Base-by-base conservation (phyloP, 805 yeast species). In the Wickerhamiella sorbophila region DNA sequence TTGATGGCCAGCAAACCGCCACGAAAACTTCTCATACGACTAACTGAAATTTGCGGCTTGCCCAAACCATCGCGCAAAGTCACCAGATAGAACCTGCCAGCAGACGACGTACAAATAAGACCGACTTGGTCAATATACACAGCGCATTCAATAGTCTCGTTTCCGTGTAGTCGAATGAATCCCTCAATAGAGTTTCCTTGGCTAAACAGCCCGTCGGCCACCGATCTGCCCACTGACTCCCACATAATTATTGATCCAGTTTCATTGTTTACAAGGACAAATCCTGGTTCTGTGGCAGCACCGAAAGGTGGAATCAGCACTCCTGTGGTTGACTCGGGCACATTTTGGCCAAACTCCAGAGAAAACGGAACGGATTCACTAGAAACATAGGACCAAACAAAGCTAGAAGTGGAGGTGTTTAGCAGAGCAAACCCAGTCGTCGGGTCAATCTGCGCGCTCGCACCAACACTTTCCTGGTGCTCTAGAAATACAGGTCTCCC, bases 51-150 rank as follows among this genome's bases (percentile, higher is more conserved):
- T 3, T 54, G 53, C 1, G 82, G 75, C 51, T 74, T 77, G 26
- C 93, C 88, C 29, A 72, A 65, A 37, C 72, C 65, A 57, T 85
- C 91, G 46, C 79, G 71, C 26, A 86, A 62, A 0, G 77, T 65
- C 2, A 84, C 53, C 34, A 82, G 63, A 4, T 78, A 56, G 34
- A 79, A 72, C 45, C 87, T 66, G 19, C 84, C 84, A 46, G 71
- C 63, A 3, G 81, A 72, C 0, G 95, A 84, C 5, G 85, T 72
- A 6, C 79, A 53, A 0, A 79, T 65, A 4, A 84, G 64, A 2
- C 95, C 95, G 1, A 80, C 74, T 0, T 91, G 87, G 48, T 77
- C 84, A 9, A 79, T 67, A 45, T 71, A 71, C 42, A 74, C 72
- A 1, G 79, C 69, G 31, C 66, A 51, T 1, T 75, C 71, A 15